Conservation (phyloP, 495 filamentous ascomycete species). For the Terfezia boudieri region DNA sequence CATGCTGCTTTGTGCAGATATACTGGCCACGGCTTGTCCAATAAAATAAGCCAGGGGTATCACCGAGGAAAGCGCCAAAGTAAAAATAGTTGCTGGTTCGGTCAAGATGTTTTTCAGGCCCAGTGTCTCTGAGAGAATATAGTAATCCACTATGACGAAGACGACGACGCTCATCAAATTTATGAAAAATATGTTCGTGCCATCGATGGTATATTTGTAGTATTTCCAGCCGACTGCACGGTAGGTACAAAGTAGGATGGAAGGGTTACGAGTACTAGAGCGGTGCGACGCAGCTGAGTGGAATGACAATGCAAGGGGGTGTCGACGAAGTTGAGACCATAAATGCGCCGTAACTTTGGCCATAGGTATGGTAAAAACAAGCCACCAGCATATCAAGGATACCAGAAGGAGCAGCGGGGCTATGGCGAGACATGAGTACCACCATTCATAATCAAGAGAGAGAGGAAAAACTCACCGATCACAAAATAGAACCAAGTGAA, state of each 20-base stretch:
- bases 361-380: conserved; percentile 98
- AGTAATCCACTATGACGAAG: conserved; percentile 87
- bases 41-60: conserved; percentile 99
- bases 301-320: conserved; percentile 81
- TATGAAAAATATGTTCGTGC: conserved; percentile 97
- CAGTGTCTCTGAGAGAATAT: conserved; percentile 42
- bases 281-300: conserved; percentile 58
- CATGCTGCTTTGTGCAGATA: conserved; percentile 98
- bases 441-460: too few relatives aligned
- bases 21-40: conserved; percentile 95
- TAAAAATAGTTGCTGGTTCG: conserved; percentile 63
- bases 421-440: not conserved
- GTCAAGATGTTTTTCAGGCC: conserved; percentile 45
- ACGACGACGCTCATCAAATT: conserved; percentile 78
- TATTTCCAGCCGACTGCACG: conserved; percentile 84
- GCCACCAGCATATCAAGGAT: conserved; percentile 74
- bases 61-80: conserved; percentile 65
- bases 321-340: conserved; percentile 75
- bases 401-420: conserved; percentile 73
- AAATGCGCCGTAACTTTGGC: conserved; percentile 80
- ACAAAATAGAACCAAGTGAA: conserved; percentile 93
- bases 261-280: conserved; percentile 47
- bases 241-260: conserved; percentile 89
- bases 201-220: conserved; percentile 98
- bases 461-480: conserved; percentile 23